Evolutionary conservation across 805 yeast species (phyloP).

Genomic region (Priceomyces carsonii): DNA sequence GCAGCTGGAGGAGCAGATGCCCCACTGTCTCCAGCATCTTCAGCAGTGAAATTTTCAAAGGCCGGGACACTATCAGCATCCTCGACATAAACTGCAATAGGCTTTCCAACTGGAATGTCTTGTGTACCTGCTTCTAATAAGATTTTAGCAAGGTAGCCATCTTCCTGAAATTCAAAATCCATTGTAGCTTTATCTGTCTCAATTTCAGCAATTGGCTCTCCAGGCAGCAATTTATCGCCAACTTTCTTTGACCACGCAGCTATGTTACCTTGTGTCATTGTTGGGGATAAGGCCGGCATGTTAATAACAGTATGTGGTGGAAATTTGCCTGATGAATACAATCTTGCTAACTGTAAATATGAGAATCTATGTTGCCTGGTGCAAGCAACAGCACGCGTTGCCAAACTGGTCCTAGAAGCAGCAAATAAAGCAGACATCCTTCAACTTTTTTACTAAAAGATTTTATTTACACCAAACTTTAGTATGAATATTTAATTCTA

Average conservation of each 20-base stretch:
- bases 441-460: too few relatives aligned
- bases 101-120: slow-evolving; percentile 91
- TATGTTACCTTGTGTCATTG: slow-evolving; percentile 95
- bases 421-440: slow-evolving; percentile 39
- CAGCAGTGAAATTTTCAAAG: slow-evolving; percentile 79
- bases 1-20: slow-evolving; percentile 42
- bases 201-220: slow-evolving; percentile 93
- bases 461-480: too few relatives aligned
- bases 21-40: slow-evolving; percentile 65
- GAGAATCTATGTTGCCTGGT: slow-evolving; percentile 18
- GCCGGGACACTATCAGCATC: slow-evolving; percentile 82
- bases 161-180: slow-evolving; percentile 99
- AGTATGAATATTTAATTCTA: slow-evolving; percentile 1
- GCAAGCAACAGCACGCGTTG: slow-evolving; percentile 18
- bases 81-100: slow-evolving; percentile 96
- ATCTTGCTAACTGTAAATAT: slow-evolving; percentile 35
- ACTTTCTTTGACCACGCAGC: slow-evolving; percentile 87
- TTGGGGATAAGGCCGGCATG: slow-evolving; percentile 99
- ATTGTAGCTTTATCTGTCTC: slow-evolving; percentile 98
- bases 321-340: slow-evolving; percentile 49
- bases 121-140: slow-evolving; percentile 81
- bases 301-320: slow-evolving; percentile 86
- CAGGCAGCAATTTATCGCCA: slow-evolving; percentile 87
- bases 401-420: slow-evolving; percentile 31
- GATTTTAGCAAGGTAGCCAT: slow-evolving; percentile 87